Evolutionary conservation across 2,329 filamentous ascomycete species (phyloP).

Genomic region (Aspergillus eucalypticola): DNA sequence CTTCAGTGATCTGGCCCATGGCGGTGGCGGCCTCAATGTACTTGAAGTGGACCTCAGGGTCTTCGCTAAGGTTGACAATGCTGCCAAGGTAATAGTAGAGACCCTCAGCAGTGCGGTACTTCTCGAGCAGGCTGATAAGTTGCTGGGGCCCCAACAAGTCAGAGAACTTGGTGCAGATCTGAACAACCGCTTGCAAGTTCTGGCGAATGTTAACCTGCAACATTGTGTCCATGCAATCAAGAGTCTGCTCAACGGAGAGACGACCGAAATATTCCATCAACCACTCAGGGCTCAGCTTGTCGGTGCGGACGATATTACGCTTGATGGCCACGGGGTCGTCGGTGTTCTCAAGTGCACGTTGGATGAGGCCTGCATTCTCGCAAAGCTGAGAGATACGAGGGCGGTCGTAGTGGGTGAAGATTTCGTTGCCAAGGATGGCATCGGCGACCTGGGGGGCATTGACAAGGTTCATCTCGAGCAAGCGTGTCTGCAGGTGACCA

Average conservation of each 20-base stretch:
- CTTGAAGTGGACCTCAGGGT: constrained; percentile 96
- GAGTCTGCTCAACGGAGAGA: constrained; percentile 89
- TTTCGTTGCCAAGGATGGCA: constrained; percentile 95
- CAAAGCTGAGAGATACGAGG: constrained; percentile 84
- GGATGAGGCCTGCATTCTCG: constrained; percentile 84
- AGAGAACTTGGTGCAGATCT: constrained; percentile 96
- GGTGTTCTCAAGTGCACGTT: constrained; percentile 90
- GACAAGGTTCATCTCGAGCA: constrained; percentile 96
- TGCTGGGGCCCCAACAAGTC: constrained; percentile 85
- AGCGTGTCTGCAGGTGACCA: constrained; percentile 85
- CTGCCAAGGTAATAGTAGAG: constrained; percentile 98
- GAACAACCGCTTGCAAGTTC: constrained; percentile 91
- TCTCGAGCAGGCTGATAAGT: constrained; percentile 92
- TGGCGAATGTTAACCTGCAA: constrained; percentile 94
- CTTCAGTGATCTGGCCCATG: constrained; percentile 91
- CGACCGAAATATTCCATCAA: constrained; percentile 89
- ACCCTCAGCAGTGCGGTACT: constrained; percentile 95
- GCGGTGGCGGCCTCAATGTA: constrained; percentile 96
- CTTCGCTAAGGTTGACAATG: constrained; percentile 95
- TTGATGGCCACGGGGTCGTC: constrained; percentile 89
- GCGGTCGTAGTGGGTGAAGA: constrained; percentile 98
- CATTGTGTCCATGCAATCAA: constrained; percentile 96
- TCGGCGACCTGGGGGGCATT: constrained; percentile 97
- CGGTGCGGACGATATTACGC: constrained; percentile 78
- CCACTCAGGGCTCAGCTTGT: constrained; percentile 90